Evolutionary conservation across 768 basidiomycete species (phyloP).

Genomic region (Mycena epipterygia): DNA sequence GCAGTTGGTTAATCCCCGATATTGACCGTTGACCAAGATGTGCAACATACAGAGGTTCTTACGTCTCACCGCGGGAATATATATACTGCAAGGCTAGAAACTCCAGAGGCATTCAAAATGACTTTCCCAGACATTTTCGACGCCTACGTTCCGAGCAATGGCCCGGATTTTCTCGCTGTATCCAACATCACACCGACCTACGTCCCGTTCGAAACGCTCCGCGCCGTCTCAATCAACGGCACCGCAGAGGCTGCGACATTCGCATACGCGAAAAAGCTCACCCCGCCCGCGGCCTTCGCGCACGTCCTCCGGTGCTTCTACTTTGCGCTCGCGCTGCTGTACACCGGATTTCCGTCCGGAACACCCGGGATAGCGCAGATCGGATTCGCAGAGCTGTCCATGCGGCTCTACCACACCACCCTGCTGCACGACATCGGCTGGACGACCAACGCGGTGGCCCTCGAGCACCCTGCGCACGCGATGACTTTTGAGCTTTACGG

Average conservation of each 20-base stretch:
- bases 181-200: not conserved
- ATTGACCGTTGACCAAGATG: too few species aligned
- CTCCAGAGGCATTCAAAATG: too few species aligned
- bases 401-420: constrained; percentile 9
- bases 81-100: too few species aligned
- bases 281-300: not conserved
- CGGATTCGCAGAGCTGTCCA: not conserved
- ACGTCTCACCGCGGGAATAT: too few species aligned
- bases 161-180: not conserved
- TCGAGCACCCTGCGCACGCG: not conserved
- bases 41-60: too few species aligned
- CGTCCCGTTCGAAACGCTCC: not conserved
- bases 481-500: constrained; percentile 7
- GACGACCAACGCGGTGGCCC: not conserved
- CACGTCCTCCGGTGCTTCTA: constrained; percentile 12
- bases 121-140: not conserved
- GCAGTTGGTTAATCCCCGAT: too few species aligned
- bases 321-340: constrained; percentile 5
- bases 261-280: constrained; percentile 8
- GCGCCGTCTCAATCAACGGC: not conserved
- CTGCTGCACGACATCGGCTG: constrained; percentile 13
- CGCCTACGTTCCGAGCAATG: not conserved
- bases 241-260: not conserved
- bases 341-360: constrained; percentile 9
- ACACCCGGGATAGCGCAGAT: constrained; percentile 13